Base-by-base conservation (phyloP, 257 asterid species). In the Thymus quinquecostatus region DNA sequence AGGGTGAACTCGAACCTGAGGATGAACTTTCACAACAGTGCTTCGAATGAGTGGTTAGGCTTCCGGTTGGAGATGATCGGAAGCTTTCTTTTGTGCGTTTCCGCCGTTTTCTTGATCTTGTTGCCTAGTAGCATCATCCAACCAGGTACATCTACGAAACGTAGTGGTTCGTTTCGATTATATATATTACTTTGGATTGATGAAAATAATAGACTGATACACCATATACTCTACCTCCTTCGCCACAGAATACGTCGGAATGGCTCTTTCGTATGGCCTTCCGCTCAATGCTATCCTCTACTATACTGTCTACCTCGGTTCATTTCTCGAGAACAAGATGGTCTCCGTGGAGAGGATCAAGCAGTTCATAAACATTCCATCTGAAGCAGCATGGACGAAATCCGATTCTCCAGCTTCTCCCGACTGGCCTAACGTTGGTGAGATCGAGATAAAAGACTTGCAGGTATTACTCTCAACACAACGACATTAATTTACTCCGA, bases 341-440 rank as follows among this genome's bases (percentile, higher is more conserved):
- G 92, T 91, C 47, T 89, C 97, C 0, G 96, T 89, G 1, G 97
- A 91, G 82, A 85, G 97, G 71, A 81, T 91, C 45, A 83, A 83
- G 71, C 96, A 91, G 14, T 91, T 87, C 69, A 79, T 77, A 43
- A 74, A 69, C 61, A 87, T 91, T 69, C 90, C 90, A 14, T 74
- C 91, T 0, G 97, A 91, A 73, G 93, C 97, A 38, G 63, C 80
- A 13, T 86, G 92, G 96, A 85, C 49, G 47, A 74, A 55, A 55
- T 11, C 70, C 1, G 84, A 82, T 10, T 58, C 57, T 32, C 73
- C 49, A n/a, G 82, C 86, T 43, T 55, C 97, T 21, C 73, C 76
- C 1, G 66, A 78, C 43, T 91, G 97, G 97, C 97, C 97, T 8
- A 51, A 14, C 55, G 77, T 13, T 41, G 97, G 97, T 2, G 79